phyloP scores from a whole-genome alignment of 768 basidiomycete species.

The Termitomyces bulborhizus region DNA sequence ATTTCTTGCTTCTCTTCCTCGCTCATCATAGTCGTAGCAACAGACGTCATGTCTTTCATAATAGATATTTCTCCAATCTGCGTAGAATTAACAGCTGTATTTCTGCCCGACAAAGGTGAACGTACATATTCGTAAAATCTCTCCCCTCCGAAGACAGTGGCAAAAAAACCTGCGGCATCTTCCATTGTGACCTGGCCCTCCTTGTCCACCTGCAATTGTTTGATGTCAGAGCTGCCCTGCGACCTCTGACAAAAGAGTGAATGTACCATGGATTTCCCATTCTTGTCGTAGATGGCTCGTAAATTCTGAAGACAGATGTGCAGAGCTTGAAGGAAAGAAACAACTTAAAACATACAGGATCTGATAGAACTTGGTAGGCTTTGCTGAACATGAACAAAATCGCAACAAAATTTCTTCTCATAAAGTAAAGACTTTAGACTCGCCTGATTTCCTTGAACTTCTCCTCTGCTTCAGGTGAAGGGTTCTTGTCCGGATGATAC shows the following conservation, averaged over 20 bases:
- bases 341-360: conserved; percentile 48
- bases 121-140: conserved; percentile 85
- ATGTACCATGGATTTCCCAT: conserved; percentile 83
- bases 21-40: conserved; percentile 82
- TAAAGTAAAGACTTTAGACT: conserved; percentile 7
- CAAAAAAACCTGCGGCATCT: conserved; percentile 93
- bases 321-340: neutral
- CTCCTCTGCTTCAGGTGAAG: conserved; percentile 86
- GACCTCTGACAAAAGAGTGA: neutral
- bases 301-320: conserved; percentile 47
- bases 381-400: conserved; percentile 43
- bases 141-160: conserved; percentile 94
- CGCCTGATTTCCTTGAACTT: conserved; percentile 97
- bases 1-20: conserved; percentile 91
- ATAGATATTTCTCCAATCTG: conserved; percentile 96
- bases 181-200: conserved; percentile 78
- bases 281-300: conserved; percentile 89
- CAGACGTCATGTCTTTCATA: conserved; percentile 88
- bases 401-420: neutral
- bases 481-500: conserved; percentile 97
- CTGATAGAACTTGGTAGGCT: conserved; percentile 91
- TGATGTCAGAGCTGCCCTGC: neutral
- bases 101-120: conserved; percentile 9
- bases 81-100: neutral
- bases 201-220: conserved; percentile 54